Evolutionary conservation across 2,329 filamentous ascomycete species (phyloP).

Genomic region (Amesomyces nigricolor): DNA sequence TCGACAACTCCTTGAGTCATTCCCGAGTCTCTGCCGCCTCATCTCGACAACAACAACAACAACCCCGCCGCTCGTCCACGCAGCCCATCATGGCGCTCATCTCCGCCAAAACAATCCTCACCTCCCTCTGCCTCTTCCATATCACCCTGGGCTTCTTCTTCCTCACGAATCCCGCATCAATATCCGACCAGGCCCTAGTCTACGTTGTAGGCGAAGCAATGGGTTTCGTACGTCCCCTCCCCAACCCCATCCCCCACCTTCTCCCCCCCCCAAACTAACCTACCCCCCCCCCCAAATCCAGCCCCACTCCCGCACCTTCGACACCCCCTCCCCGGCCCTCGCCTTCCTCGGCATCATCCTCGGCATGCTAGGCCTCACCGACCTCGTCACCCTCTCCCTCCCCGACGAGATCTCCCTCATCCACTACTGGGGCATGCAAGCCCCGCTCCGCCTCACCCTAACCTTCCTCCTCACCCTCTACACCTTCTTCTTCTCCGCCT

Average conservation of each 20-base stretch:
- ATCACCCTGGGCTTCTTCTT: slow-evolving; percentile 80
- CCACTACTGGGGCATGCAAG: slow-evolving; percentile 62
- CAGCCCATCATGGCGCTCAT: slow-evolving; percentile 64
- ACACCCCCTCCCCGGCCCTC: slow-evolving; percentile 62
- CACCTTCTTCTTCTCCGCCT: slow-evolving; percentile 54
- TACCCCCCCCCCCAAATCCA: not conserved
- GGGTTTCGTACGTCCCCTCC: slow-evolving; percentile 57
- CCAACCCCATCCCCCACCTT: not conserved
- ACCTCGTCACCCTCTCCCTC: slow-evolving; percentile 61
- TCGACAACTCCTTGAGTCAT: no score
- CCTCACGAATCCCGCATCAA: slow-evolving; percentile 62
- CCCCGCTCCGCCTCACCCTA: slow-evolving; percentile 60
- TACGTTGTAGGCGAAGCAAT: slow-evolving; percentile 78
- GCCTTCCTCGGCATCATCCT: slow-evolving; percentile 68
- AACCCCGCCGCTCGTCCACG: not conserved
- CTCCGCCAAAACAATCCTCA: slow-evolving; percentile 74
- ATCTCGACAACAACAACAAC: not conserved
- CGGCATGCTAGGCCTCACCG: slow-evolving; percentile 53
- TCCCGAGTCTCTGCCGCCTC: not conserved
- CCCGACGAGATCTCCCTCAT: slow-evolving; percentile 60
- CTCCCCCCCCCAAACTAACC: slow-evolving; percentile 10
- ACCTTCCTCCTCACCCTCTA: slow-evolving; percentile 59
- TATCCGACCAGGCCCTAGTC: slow-evolving; percentile 76
- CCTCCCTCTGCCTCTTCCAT: slow-evolving; percentile 77
- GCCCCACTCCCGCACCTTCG: slow-evolving; percentile 63